Conservation (phyloP, 768 basidiomycete species). For the Coprinopsis strossmayeri region DNA sequence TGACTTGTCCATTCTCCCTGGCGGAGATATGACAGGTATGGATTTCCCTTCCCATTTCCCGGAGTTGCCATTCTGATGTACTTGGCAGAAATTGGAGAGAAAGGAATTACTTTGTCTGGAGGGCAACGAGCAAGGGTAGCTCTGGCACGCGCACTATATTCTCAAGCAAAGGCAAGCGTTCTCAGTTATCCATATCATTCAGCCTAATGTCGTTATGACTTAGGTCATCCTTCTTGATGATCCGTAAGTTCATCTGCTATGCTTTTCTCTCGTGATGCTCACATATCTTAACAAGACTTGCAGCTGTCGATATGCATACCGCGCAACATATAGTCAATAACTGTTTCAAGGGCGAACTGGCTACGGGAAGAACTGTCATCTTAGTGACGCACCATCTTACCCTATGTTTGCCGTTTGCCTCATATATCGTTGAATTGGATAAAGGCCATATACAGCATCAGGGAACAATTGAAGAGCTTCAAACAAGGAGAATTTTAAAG, state of each 20-base stretch:
- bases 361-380: conserved; percentile 62
- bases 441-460: conserved; percentile 42
- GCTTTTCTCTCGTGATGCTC: background rate
- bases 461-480: conserved; percentile 44
- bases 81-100: conserved; percentile 65
- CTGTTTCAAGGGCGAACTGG: conserved; percentile 58
- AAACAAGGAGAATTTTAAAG: conserved; percentile 34
- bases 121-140: conserved; percentile 72
- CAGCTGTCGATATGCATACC: conserved; percentile 75
- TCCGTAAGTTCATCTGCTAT: conserved; percentile 38
- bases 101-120: conserved; percentile 69
- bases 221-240: conserved; percentile 60
- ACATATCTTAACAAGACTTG: conserved; percentile 35
- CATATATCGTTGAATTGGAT: conserved; percentile 59
- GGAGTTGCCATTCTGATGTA: background rate
- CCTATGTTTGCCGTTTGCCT: conserved; percentile 61
- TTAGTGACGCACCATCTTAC: conserved; percentile 81
- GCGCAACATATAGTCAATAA: conserved; percentile 60
- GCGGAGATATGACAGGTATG: conserved; percentile 72
- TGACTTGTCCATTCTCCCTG: conserved; percentile 67
- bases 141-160: conserved; percentile 77
- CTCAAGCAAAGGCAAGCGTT: conserved; percentile 40
- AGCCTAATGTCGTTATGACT: background rate
- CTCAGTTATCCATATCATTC: background rate
- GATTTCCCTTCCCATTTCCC: background rate